These are phyloP conservation scores for Colletotrichum sp. DNA, from an alignment of 2,329 filamentous ascomycete species.

Conservation along the genomic window DNA sequence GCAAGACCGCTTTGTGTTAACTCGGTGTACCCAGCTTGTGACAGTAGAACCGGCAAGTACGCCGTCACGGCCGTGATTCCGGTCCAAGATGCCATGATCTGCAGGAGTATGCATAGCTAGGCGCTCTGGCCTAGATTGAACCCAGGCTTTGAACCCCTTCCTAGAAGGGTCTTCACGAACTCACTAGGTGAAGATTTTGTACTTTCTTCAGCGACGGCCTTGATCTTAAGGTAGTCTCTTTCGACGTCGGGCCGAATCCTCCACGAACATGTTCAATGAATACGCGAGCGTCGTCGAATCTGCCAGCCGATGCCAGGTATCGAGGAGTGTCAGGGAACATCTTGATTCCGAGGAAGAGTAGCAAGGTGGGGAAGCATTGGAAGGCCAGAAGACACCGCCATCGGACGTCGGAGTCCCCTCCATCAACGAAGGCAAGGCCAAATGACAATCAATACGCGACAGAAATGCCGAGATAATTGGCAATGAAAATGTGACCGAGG, in stretches of 20 bases:
- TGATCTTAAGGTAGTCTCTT: neutral
- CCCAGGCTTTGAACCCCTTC: neutral
- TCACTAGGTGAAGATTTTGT: neutral
- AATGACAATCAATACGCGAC: neutral
- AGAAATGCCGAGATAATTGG: neutral
- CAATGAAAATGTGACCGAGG: neutral
- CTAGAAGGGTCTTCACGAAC: neutral
- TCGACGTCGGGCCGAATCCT: neutral
- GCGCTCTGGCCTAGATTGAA: neutral
- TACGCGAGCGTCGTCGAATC: neutral
- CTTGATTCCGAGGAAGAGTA: neutral
- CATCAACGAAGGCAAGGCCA: neutral
- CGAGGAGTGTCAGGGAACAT: neutral
- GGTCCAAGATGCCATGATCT: neutral
- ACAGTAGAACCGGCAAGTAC: neutral
- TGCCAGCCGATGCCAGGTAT: neutral
- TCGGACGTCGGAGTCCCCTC: neutral
- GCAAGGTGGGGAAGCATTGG: neutral
- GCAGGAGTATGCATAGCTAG: neutral
- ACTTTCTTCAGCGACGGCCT: neutral
- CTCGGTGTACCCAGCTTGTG: neutral
- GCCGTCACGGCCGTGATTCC: neutral
- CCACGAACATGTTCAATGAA: neutral
- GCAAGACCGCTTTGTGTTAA: slow-evolving; percentile 46
- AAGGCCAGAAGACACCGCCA: neutral